A percentile compares a stretch with the other conserved stretches of the same genome.
Evolutionary conservation across 148 eudicot genomes (phyloP).

Genomic region (Pharnaceum exiguum): DNA sequence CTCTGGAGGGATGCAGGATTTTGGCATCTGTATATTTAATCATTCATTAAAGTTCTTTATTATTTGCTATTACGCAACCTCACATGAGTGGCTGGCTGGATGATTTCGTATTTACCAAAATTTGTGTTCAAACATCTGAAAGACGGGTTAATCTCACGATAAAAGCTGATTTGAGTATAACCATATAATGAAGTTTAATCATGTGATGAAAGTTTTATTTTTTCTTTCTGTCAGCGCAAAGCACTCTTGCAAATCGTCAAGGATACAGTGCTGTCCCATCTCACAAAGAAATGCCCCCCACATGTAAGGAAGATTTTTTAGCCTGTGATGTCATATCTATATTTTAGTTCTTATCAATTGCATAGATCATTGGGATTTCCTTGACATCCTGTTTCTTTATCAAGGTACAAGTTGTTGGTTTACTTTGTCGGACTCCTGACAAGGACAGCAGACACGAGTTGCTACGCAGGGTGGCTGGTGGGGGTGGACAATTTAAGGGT

Average conservation of each 20-base stretch:
- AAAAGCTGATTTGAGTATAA: neutral
- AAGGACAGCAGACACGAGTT: constrained; percentile 94
- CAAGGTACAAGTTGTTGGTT: constrained; percentile 91
- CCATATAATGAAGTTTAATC: constrained; percentile 6
- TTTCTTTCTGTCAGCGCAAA: constrained; percentile 60
- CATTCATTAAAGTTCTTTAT: too few relatives aligned
- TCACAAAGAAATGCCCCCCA: constrained; percentile 94
- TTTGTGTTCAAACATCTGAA: too few relatives aligned
- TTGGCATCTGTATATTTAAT: too few relatives aligned
- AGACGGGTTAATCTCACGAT: too few relatives aligned
- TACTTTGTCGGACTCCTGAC: constrained; percentile 85
- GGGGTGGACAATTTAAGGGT: constrained; percentile 87
- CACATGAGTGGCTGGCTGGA: too few relatives aligned
- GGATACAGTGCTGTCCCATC: constrained; percentile 92
- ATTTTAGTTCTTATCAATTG: neutral
- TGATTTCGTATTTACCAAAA: too few relatives aligned
- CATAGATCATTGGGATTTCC: neutral
- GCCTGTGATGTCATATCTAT: constrained; percentile 1
- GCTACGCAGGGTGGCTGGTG: constrained; percentile 86
- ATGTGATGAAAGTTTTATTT: neutral
- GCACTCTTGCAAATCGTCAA: constrained; percentile 87
- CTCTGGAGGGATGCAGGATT: too few relatives aligned
- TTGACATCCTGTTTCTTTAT: neutral
- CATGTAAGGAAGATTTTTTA: constrained; percentile 52
- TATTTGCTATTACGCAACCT: too few relatives aligned